These are phyloP conservation scores for Aureobasidium namibiae DNA, from an alignment of 2,329 filamentous ascomycete species.

Conservation along the genomic window DNA sequence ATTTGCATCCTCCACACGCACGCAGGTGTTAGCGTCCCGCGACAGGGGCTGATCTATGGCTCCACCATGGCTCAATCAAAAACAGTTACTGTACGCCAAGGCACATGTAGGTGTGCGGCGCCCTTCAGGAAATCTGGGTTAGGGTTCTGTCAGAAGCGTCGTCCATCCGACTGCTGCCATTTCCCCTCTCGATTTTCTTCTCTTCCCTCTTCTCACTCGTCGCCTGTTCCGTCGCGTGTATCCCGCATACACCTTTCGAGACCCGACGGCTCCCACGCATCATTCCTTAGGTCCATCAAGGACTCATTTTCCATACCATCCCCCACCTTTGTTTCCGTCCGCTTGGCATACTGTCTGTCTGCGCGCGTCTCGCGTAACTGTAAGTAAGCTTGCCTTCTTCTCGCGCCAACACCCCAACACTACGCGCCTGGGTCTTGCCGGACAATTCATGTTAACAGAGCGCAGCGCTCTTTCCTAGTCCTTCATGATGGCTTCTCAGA, in stretches of 20 bases:
- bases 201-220: conserved; percentile 7
- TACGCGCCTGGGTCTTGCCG: background rate
- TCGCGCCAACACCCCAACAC: background rate
- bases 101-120: conserved; percentile 4
- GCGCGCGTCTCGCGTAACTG: conserved; percentile 11
- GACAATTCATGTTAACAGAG: background rate
- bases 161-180: conserved; percentile 11
- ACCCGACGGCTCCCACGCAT: background rate
- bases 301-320: background rate
- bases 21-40: background rate
- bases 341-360: conserved; percentile 8
- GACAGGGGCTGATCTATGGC: background rate
- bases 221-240: conserved; percentile 12
- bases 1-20: conserved; percentile 2
- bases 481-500: conserved; percentile 42
- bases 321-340: conserved; percentile 7
- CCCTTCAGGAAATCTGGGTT: conserved; percentile 1
- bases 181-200: conserved; percentile 11
- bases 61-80: conserved; percentile 1
- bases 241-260: background rate
- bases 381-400: conserved; percentile 1
- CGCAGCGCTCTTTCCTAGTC: background rate
- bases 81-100: background rate
- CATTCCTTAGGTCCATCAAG: background rate
- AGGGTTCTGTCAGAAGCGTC: conserved; percentile 1